Conservation (phyloP, 805 yeast species). For the Ogataea wickerhamii region DNA sequence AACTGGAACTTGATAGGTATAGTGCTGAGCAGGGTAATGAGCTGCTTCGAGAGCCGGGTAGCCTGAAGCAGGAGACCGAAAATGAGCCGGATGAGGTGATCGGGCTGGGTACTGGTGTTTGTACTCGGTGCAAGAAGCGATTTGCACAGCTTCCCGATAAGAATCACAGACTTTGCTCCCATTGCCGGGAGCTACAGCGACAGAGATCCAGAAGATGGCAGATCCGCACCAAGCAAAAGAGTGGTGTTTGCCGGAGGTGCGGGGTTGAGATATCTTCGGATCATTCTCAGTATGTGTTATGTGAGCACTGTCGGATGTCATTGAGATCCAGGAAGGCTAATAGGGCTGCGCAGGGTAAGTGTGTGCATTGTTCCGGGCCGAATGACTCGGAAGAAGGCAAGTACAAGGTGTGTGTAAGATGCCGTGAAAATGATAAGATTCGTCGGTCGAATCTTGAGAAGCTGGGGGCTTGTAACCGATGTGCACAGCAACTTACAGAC, state of each 20-base stretch:
- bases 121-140: conserved; percentile 59
- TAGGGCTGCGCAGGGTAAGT: conserved; percentile 59
- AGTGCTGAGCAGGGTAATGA: conserved; percentile 1
- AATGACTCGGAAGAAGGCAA: conserved; percentile 41
- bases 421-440: conserved; percentile 58
- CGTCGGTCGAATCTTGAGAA: conserved; percentile 55
- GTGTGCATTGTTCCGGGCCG: conserved; percentile 68
- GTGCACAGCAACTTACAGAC: conserved; percentile 47
- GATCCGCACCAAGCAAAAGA: conserved; percentile 52
- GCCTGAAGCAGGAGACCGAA: not conserved
- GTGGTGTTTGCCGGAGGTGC: conserved; percentile 64
- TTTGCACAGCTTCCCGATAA: conserved; percentile 48
- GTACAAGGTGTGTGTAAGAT: conserved; percentile 63
- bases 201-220: conserved; percentile 66
- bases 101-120: conserved; percentile 19
- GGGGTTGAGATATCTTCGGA: conserved; percentile 52
- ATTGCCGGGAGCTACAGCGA: conserved; percentile 61
- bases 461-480: conserved; percentile 59
- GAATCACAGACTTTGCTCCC: conserved; percentile 54
- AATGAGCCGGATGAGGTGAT: not conserved
- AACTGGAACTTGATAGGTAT: conserved; percentile 21
- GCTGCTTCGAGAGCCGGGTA: not conserved
- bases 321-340: conserved; percentile 53
- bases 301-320: conserved; percentile 56
- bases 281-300: conserved; percentile 51